These are phyloP conservation scores for Neophaeococcomyces mojaviensis DNA, from an alignment of 2,329 filamentous ascomycete species.

Conservation along the genomic window DNA sequence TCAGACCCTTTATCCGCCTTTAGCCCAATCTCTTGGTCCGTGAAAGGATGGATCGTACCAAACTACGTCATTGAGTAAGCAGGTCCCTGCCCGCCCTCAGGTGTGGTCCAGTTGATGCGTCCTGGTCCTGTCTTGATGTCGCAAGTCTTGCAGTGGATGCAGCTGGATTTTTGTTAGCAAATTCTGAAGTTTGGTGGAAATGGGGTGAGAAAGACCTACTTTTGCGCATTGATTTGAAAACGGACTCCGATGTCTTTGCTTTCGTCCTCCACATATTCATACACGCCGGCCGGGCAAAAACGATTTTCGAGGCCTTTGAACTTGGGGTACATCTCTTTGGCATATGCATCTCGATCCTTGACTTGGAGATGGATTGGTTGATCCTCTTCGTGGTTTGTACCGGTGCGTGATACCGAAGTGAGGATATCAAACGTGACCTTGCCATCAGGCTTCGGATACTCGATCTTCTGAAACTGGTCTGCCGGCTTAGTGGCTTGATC, in stretches of 20 bases:
- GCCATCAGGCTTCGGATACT: constrained; percentile 93
- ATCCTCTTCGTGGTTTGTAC: constrained; percentile 97
- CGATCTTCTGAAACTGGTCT: constrained; percentile 75
- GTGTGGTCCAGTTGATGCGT: constrained; percentile 96
- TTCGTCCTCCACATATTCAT: constrained; percentile 93
- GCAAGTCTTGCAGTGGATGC: constrained; percentile 98
- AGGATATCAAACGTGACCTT: constrained; percentile 93
- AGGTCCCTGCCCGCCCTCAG: constrained; percentile 75
- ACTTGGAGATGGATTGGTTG: constrained; percentile 90
- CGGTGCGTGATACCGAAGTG: constrained; percentile 88
- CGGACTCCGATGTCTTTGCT: constrained; percentile 79
- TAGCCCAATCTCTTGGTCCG: too few species aligned
- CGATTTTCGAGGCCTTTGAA: constrained; percentile 92
- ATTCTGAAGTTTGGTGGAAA: background rate
- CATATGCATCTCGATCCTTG: constrained; percentile 88
- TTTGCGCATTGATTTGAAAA: constrained; percentile 97
- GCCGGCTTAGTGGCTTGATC: constrained; percentile 71
- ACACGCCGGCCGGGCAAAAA: constrained; percentile 95
- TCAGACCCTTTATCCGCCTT: too few species aligned
- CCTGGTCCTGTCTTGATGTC: constrained; percentile 97
- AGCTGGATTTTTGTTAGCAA: constrained; percentile 47
- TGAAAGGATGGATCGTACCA: too few species aligned
- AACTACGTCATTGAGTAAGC: constrained; percentile 55
- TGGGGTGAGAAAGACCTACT: constrained; percentile 56
- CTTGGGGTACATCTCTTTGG: constrained; percentile 69